A percentile compares a stretch with the other conserved stretches of the same genome.
phyloP scores from a whole-genome alignment of 352 stramenopile genomes.

The Globisporangium echinulatum region DNA sequence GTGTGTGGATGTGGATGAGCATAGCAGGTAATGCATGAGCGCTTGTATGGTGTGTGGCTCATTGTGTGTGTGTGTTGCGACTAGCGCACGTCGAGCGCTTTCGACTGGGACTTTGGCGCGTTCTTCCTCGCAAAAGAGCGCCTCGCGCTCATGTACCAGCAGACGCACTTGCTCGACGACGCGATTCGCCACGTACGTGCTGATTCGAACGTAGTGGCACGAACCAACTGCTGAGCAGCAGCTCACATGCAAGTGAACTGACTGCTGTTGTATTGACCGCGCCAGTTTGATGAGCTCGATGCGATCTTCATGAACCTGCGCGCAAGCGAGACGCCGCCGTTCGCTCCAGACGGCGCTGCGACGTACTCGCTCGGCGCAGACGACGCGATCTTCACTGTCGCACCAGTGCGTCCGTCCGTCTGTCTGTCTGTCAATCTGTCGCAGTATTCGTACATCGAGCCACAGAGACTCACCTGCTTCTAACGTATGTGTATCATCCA shows the following conservation, averaged over 20 bases:
- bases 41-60: neutral
- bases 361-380: constrained; percentile 17
- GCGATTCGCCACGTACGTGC: constrained; percentile 65
- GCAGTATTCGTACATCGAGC: too few relatives aligned
- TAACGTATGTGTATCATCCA: too few relatives aligned
- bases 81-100: constrained; percentile 26
- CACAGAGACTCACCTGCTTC: too few relatives aligned
- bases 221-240: too few relatives aligned
- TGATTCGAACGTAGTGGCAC: too few relatives aligned
- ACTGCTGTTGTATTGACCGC: too few relatives aligned
- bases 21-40: too few relatives aligned
- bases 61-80: neutral
- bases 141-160: constrained; percentile 79
- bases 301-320: constrained; percentile 58
- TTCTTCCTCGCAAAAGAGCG: constrained; percentile 79
- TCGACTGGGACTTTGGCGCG: constrained; percentile 67
- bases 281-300: constrained; percentile 71
- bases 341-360: constrained; percentile 12
- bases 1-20: too few relatives aligned
- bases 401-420: constrained; percentile 30
- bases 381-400: constrained; percentile 55
- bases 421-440: neutral
- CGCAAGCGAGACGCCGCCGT: constrained; percentile 20
- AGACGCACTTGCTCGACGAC: constrained; percentile 79
- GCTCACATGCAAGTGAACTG: too few relatives aligned